These are phyloP conservation scores for Scheffersomyces insectosa DNA, from an alignment of 1,139 yeast species.

Conservation along the genomic window DNA sequence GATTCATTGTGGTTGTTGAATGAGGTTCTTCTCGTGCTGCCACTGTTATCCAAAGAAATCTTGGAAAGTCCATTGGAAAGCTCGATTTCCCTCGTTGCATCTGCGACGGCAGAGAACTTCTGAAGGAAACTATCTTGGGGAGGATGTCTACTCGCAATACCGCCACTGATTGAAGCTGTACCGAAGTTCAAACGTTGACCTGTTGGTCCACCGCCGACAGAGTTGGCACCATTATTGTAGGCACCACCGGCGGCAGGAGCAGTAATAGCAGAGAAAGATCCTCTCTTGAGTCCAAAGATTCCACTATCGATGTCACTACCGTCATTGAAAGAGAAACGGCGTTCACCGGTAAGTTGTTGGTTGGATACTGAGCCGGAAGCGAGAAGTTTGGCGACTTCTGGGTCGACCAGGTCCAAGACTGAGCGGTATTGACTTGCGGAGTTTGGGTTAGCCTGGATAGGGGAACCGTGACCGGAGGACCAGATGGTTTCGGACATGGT, in stretches of 20 bases:
- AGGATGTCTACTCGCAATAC: slow-evolving; percentile 50
- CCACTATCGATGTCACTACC: slow-evolving; percentile 46
- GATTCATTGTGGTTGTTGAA: slow-evolving; percentile 31
- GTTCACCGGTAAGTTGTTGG: slow-evolving; percentile 3
- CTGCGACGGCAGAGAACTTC: slow-evolving; percentile 74
- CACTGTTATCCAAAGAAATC: slow-evolving; percentile 28
- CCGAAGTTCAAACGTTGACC: slow-evolving; percentile 42
- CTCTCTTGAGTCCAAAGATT: slow-evolving; percentile 48
- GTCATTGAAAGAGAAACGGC: slow-evolving; percentile 43
- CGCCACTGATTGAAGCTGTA: slow-evolving; percentile 64
- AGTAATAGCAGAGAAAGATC: slow-evolving; percentile 50
- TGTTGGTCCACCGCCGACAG: slow-evolving; percentile 2
- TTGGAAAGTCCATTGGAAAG: slow-evolving; percentile 33
- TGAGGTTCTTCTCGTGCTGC: slow-evolving; percentile 49
- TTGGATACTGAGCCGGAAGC: slow-evolving; percentile 7
- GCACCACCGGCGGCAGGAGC: slow-evolving; percentile 37
- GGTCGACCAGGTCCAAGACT: slow-evolving; percentile 42
- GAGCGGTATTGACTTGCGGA: slow-evolving; percentile 28
- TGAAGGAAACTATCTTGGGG: slow-evolving; percentile 57
- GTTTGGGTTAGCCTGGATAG: slow-evolving; percentile 24
- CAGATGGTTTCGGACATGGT: slow-evolving; percentile 38
- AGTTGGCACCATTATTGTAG: slow-evolving; percentile 9
- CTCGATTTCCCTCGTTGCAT: slow-evolving; percentile 77
- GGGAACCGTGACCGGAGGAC: slow-evolving; percentile 31
- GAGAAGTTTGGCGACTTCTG: slow-evolving; percentile 49